These are phyloP conservation scores for Pichia eremophila DNA, from an alignment of 805 yeast genomes.

Conservation along the genomic window DNA sequence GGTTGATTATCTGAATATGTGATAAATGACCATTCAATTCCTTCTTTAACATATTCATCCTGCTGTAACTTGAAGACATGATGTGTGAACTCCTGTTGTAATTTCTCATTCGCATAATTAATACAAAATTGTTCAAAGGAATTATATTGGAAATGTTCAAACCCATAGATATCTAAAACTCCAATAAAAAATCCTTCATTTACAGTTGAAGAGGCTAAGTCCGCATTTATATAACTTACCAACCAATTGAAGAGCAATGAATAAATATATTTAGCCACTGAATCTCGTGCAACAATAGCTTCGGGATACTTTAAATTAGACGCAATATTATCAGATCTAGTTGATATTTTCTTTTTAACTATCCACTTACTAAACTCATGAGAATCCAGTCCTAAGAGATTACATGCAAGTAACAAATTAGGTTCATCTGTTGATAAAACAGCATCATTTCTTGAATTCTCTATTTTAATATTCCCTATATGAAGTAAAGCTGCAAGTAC, in stretches of 20 bases:
- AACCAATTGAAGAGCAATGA: slow-evolving; percentile 93
- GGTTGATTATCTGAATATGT: slow-evolving; percentile 96
- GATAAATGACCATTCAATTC: slow-evolving; percentile 93
- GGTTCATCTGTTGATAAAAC: slow-evolving; percentile 77
- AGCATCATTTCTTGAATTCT: slow-evolving; percentile 78
- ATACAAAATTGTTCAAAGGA: slow-evolving; percentile 97
- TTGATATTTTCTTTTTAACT: slow-evolving; percentile 80
- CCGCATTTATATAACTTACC: slow-evolving; percentile 71
- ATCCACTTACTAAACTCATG: slow-evolving; percentile 77
- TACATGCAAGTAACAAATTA: slow-evolving; percentile 68
- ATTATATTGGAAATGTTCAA: slow-evolving; percentile 88
- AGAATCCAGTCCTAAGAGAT: slow-evolving; percentile 72
- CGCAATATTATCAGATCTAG: slow-evolving; percentile 84
- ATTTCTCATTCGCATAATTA: slow-evolving; percentile 91
- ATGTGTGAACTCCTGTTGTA: slow-evolving; percentile 95
- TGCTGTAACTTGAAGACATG: slow-evolving; percentile 96
- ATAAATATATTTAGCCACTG: slow-evolving; percentile 89
- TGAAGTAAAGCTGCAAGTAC: slow-evolving; percentile 82
- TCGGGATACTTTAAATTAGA: slow-evolving; percentile 75
- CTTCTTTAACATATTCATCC: slow-evolving; percentile 85
- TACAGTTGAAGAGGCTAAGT: slow-evolving; percentile 60
- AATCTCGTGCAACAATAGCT: slow-evolving; percentile 86
- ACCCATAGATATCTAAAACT: slow-evolving; percentile 94
- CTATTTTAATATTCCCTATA: slow-evolving; percentile 82
- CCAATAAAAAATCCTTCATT: slow-evolving; percentile 74